Evolutionary conservation across 2,329 filamentous ascomycete species (phyloP).

Genomic region (Amauroascus niger): DNA sequence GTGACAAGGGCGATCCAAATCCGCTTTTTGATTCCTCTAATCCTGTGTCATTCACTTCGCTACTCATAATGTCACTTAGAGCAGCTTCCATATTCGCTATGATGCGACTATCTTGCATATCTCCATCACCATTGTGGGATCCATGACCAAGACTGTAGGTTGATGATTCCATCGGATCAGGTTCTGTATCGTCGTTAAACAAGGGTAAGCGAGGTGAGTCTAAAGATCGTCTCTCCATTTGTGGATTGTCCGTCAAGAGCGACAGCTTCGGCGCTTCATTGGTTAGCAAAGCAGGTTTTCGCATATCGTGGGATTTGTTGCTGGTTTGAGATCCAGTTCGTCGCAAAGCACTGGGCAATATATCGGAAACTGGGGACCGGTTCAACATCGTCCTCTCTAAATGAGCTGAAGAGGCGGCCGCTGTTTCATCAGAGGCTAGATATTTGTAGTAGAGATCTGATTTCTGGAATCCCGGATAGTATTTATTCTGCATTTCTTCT

Average conservation of each 20-base stretch:
- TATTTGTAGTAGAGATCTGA: conserved; percentile 97
- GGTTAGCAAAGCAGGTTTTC: conserved; percentile 51
- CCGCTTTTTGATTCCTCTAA: conserved; percentile 23
- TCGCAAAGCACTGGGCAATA: conserved; percentile 37
- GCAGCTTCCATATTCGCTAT: conserved; percentile 90
- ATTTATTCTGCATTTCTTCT: conserved; percentile 69
- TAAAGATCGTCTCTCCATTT: conserved; percentile 54
- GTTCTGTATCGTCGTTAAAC: conserved; percentile 70
- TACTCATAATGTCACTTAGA: conserved; percentile 82
- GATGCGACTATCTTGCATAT: conserved; percentile 61
- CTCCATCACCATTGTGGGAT: conserved; percentile 43
- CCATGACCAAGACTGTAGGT: conserved; percentile 71
- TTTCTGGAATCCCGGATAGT: conserved; percentile 79
- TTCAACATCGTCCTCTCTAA: conserved; percentile 15
- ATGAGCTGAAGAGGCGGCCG: conserved; percentile 20
- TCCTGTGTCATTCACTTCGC: conserved; percentile 60
- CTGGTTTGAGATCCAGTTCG: conserved; percentile 42
- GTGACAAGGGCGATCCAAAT: conserved; percentile 36
- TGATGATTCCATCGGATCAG: conserved; percentile 65
- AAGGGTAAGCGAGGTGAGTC: conserved; percentile 55
- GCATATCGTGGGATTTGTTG: conserved; percentile 43
- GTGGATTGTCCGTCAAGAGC: conserved; percentile 26
- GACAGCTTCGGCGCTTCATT: conserved; percentile 43
- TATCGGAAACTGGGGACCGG: conserved; percentile 17
- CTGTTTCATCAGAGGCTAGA: conserved; percentile 69